phyloP scores from a whole-genome alignment of 495 filamentous ascomycete species.

The Penicillium taxi region DNA sequence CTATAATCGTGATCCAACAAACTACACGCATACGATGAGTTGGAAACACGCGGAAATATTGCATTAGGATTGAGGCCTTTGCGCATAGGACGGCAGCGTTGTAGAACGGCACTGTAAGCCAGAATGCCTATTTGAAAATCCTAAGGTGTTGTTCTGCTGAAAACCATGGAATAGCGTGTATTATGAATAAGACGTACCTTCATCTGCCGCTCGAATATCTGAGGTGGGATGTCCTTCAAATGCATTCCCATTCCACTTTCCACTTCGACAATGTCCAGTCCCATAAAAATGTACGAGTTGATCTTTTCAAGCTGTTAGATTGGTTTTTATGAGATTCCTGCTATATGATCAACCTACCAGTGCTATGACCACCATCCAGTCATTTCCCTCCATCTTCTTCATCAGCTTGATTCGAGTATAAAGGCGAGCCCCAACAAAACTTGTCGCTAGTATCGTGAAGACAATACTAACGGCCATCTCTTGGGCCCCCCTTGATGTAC shows the following conservation, averaged over 20 bases:
- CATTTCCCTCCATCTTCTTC: conserved; percentile 32
- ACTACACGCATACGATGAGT: conserved; percentile 31
- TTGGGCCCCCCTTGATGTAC: conserved; percentile 23
- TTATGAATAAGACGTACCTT: conserved; percentile 19
- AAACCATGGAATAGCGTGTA: not conserved
- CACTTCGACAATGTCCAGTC: conserved; percentile 31
- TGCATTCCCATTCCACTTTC: conserved; percentile 39
- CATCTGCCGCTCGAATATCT: conserved; percentile 29
- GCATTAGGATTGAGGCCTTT: conserved; percentile 44
- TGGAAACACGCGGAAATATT: conserved; percentile 43
- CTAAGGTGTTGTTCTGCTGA: not conserved
- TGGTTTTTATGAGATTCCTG: too few relatives aligned
- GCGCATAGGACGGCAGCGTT: conserved; percentile 44
- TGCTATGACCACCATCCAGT: conserved; percentile 37
- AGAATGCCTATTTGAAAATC: conserved; percentile 26
- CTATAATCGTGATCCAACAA: conserved; percentile 36
- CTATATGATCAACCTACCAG: conserved; percentile 19
- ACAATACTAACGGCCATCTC: conserved; percentile 28
- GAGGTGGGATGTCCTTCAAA: conserved; percentile 24
- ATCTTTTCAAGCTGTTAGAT: conserved; percentile 13
- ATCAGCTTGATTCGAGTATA: conserved; percentile 32
- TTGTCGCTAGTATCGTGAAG: conserved; percentile 30
- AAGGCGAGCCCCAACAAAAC: conserved; percentile 30
- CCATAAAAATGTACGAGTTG: conserved; percentile 37
- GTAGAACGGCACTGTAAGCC: conserved; percentile 41